A percentile compares a stretch with the other conserved stretches of the same genome.
Conservation (phyloP, 495 filamentous ascomycete species). For the Penicillium riverlandense region DNA sequence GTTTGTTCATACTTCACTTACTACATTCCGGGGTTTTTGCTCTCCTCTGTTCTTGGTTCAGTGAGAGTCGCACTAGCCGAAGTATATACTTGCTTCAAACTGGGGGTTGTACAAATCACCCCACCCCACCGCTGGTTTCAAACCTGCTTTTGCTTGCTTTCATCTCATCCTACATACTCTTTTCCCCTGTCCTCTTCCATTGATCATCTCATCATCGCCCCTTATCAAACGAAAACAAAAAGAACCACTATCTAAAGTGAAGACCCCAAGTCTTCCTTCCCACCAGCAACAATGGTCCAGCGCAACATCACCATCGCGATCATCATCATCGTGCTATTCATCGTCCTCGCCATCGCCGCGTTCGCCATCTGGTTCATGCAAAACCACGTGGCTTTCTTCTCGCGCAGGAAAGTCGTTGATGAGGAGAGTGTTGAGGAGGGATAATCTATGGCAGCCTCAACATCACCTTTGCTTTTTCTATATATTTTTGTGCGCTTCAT, state of each 20-base stretch:
- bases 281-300: conserved; percentile 43
- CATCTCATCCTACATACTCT: no score
- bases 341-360: conserved; percentile 61
- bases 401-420: conserved; percentile 24
- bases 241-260: no score
- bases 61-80: no score
- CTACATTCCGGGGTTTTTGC: background rate
- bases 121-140: conserved; percentile 1
- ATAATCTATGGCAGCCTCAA: background rate
- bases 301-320: conserved; percentile 75
- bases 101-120: conserved; percentile 1
- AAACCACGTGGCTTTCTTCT: conserved; percentile 36
- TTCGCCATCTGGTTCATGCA: conserved; percentile 58
- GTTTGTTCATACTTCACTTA: background rate
- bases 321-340: conserved; percentile 74
- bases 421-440: conserved; percentile 36
- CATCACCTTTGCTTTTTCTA: no score
- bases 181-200: no score
- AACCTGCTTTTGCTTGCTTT: background rate
- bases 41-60: background rate
- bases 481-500: no score
- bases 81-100: conserved; percentile 1
- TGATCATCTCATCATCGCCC: no score
- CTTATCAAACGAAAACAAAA: no score
- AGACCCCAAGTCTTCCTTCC: background rate